Evolutionary conservation across 805 yeast genomes (phyloP), one percentile per base, ranked within the genome.

Genomic region (Candida yuanshanica): DNA sequence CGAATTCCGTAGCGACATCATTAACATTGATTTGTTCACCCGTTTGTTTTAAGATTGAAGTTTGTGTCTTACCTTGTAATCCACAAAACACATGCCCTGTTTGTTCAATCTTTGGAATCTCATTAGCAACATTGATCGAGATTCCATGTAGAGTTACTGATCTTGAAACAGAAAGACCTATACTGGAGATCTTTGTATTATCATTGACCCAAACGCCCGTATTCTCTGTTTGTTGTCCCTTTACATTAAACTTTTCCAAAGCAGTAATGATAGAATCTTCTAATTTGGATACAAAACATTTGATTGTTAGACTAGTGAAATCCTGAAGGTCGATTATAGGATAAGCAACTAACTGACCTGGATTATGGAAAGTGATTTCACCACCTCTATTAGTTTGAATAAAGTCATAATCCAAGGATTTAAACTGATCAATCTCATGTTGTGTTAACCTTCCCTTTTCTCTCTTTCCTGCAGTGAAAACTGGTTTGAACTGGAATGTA

Each of bases 331-430:
- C 90, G 23, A 85, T 40, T 1, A 93, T 72, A 10, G 93, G 81
- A 56, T 91, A 93, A 5, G 87, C 78, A 2, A 90, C 96, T 29
- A 88, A 58, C 62, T 93, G 99, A 0, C 99, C 99, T 1, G 93
- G 84, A 0, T 98, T 98, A 64, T 93, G 99, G 69, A 86, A 93
- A 0, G 99, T 93, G 1, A 93, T 78, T 58, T 93, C 95, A 0
- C 99, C 99, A 13, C 99, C 99, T 46, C 99, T 69, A 40, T 79
- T 79, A 0, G 93, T 75, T 52, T 86, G 91, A n/a, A 81, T 73
- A 55, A 78, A 85, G 23, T 70, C 70, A 13, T 89, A 82, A n/a
- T 72, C 72, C 32, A 67, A 32, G 44, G 22, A 36, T 53, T 50
- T 57, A 65, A 26, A 47, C 47, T 37, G 46, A 29, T 32, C 59